Conservation (phyloP, 768 basidiomycete genomes). For the Tulasnella sp. region DNA sequence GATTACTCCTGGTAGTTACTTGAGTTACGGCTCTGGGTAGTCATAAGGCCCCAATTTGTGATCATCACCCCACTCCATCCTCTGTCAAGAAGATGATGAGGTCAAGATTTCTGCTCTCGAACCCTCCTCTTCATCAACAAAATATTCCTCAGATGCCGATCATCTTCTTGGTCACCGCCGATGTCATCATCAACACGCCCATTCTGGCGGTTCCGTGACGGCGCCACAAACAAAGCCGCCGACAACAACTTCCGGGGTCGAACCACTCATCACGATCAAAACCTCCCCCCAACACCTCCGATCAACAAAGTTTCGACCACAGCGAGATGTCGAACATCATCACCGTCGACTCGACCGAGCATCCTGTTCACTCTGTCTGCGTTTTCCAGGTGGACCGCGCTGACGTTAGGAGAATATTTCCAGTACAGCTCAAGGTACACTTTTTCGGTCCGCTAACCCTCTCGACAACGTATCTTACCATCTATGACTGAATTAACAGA, state of each 20-base stretch:
- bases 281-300: neutral
- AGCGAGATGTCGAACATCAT: constrained; percentile 28
- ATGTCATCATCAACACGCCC: neutral
- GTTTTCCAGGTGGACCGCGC: constrained; percentile 29
- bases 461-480: neutral
- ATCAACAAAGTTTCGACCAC: neutral
- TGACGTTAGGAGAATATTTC: constrained; percentile 21
- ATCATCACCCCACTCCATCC: neutral
- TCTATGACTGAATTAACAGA: neutral
- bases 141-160: no score
- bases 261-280: neutral
- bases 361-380: constrained; percentile 21
- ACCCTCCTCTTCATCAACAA: no score
- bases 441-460: neutral
- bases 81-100: no score
- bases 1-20: no score
- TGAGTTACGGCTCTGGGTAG: no score
- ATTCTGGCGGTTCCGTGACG: neutral
- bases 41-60: no score
- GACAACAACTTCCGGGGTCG: neutral
- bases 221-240: constrained; percentile 1
- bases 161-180: neutral
- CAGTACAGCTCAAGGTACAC: constrained; percentile 26
- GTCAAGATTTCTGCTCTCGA: no score
- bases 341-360: constrained; percentile 25